These are phyloP conservation scores for Epichloe scottii DNA, from an alignment of 2,329 filamentous ascomycete genomes.

Conservation along the genomic window DNA sequence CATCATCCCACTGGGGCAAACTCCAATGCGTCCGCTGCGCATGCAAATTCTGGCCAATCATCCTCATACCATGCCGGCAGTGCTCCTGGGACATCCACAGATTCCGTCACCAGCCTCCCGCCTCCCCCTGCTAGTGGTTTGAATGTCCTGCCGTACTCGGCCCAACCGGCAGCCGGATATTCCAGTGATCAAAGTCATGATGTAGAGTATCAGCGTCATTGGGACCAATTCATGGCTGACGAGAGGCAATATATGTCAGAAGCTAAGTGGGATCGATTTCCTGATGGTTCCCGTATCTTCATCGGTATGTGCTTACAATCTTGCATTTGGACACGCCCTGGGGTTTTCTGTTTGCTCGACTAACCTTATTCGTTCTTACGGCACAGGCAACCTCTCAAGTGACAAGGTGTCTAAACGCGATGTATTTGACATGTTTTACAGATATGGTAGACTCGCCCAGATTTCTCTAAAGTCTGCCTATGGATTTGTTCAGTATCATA, in stretches of 20 bases:
- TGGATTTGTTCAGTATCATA: slow-evolving; percentile 90
- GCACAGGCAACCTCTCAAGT: slow-evolving; percentile 72
- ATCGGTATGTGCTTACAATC: slow-evolving; percentile 46
- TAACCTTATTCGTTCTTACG: slow-evolving; percentile 13
- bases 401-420: slow-evolving; percentile 90
- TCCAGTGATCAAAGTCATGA: slow-evolving; percentile 22
- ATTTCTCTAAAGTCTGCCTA: slow-evolving; percentile 95
- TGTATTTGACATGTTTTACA: slow-evolving; percentile 81
- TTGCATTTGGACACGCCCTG: slow-evolving; percentile 2
- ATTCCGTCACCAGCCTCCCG: slow-evolving; percentile 19
- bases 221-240: slow-evolving; percentile 60
- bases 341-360: slow-evolving; percentile 3
- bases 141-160: slow-evolving; percentile 16
- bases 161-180: slow-evolving; percentile 14
- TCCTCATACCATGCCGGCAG: slow-evolving; percentile 21
- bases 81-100: slow-evolving; percentile 20
- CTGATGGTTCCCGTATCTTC: slow-evolving; percentile 64
- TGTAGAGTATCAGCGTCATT: slow-evolving; percentile 47
- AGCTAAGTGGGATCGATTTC: slow-evolving; percentile 71
- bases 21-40: slow-evolving; percentile 18
- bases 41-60: slow-evolving; percentile 20
- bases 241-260: slow-evolving; percentile 66
- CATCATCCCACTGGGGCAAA: slow-evolving; percentile 21
- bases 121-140: slow-evolving; percentile 17
- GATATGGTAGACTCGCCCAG: slow-evolving; percentile 77